phyloP scores from a whole-genome alignment of 805 yeast genomes.

The Hanseniaspora meyeri region DNA sequence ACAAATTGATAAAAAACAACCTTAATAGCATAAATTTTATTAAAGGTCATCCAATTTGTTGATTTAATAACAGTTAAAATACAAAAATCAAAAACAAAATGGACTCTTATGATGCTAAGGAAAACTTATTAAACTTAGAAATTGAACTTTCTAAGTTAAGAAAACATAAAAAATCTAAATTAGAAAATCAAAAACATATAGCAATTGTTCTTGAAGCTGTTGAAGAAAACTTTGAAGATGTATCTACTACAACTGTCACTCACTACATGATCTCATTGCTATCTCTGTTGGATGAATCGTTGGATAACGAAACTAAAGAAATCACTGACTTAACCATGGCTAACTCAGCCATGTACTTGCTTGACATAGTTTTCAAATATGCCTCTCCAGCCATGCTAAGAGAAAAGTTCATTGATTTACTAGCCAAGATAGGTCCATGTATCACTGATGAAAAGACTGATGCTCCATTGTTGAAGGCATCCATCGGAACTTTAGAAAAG shows the following conservation, averaged over 20 bases:
- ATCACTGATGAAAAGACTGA: slow-evolving; percentile 56
- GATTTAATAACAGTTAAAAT: background rate
- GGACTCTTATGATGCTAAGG: slow-evolving; percentile 14
- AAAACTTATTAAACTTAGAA: slow-evolving; percentile 40
- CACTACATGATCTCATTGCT: slow-evolving; percentile 79
- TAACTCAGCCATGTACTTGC: slow-evolving; percentile 62
- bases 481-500: slow-evolving; percentile 75
- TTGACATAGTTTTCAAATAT: slow-evolving; percentile 67
- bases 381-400: slow-evolving; percentile 58
- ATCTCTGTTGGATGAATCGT: slow-evolving; percentile 65
- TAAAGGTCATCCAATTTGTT: background rate
- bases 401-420: slow-evolving; percentile 63
- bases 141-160: slow-evolving; percentile 57
- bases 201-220: slow-evolving; percentile 78
- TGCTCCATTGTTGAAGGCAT: slow-evolving; percentile 70
- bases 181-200: slow-evolving; percentile 74
- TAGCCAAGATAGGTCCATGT: slow-evolving; percentile 70
- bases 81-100: background rate
- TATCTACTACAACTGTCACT: slow-evolving; percentile 48
- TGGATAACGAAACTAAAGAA: slow-evolving; percentile 36
- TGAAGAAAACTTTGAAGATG: slow-evolving; percentile 68
- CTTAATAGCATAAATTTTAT: no score
- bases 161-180: slow-evolving; percentile 59
- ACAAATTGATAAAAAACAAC: no score
- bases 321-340: slow-evolving; percentile 53